Percentiles rank a stretch among this genome's conserved stretches.
These are phyloP conservation scores for Penicillium daleae DNA, from an alignment of 495 filamentous ascomycete genomes.

Conservation along the genomic window DNA sequence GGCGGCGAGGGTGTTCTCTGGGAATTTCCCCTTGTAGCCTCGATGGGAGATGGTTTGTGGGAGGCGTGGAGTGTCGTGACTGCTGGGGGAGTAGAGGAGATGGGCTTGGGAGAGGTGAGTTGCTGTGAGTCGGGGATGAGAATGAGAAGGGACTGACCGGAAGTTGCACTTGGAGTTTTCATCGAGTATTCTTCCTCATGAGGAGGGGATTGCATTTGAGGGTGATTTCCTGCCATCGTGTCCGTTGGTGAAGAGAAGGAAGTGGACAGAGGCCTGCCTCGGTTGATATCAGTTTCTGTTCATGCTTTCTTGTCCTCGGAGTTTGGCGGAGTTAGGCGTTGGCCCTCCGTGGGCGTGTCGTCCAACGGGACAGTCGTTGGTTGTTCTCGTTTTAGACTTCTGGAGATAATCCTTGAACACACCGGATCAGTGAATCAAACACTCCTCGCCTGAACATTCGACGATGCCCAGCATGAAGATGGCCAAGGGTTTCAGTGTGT, in stretches of 20 bases:
- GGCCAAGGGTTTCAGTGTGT: background rate
- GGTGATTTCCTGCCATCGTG: constrained; percentile 3
- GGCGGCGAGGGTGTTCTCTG: constrained; percentile 84
- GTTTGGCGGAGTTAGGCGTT: constrained; percentile 27
- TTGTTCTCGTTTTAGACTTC: no score
- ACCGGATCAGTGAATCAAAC: background rate
- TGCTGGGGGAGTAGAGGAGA: constrained; percentile 20
- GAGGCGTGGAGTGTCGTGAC: constrained; percentile 7
- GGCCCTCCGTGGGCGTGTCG: background rate
- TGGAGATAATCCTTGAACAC: background rate
- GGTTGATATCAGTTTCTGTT: background rate
- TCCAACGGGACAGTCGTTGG: no score
- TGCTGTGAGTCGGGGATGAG: background rate
- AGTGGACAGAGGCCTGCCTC: background rate
- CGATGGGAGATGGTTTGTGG: constrained; percentile 87
- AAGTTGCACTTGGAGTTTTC: background rate
- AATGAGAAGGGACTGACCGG: constrained; percentile 14
- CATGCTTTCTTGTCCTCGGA: constrained; percentile 9
- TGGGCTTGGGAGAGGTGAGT: constrained; percentile 19
- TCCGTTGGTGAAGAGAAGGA: background rate
- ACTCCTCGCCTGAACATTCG: background rate
- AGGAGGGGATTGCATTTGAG: background rate
- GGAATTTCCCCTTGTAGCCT: constrained; percentile 76
- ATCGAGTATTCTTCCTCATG: background rate
- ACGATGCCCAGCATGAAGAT: background rate